phyloP scores from a whole-genome alignment of 345 rosid species.

The Boechera stricta region DNA sequence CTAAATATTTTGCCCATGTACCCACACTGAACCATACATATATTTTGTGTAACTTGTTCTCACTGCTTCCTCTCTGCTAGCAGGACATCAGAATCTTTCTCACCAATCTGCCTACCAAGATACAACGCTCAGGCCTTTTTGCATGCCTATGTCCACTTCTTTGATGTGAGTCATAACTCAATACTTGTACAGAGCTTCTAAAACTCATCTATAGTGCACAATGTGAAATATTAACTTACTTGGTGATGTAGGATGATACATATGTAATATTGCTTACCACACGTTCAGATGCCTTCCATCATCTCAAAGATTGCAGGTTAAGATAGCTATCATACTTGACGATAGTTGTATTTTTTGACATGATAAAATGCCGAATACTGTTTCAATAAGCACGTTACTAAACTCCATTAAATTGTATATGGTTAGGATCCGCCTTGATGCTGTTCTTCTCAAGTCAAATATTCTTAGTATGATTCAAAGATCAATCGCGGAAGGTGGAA shows the following conservation, averaged over 20 bases:
- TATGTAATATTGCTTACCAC: conserved; percentile 93
- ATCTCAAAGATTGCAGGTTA: conserved; percentile 98
- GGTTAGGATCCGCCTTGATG: conserved; percentile 77
- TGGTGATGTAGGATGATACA: conserved; percentile 75
- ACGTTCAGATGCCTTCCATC: conserved; percentile 93
- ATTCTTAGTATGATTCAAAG: conserved; percentile 89
- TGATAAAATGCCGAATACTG: neutral
- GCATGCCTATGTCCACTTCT: conserved; percentile 92
- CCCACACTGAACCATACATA: neutral
- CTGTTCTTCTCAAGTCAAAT: conserved; percentile 81
- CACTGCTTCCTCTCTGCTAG: conserved; percentile 29
- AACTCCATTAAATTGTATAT: conserved; percentile 29
- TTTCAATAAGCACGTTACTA: neutral
- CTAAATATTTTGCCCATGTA: conserved; percentile 1
- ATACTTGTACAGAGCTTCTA: conserved; percentile 9
- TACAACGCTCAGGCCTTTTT: conserved; percentile 95
- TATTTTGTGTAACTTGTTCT: conserved; percentile 24
- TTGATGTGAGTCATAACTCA: conserved; percentile 74
- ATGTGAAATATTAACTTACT: conserved; percentile 13
- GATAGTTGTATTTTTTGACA: conserved; percentile 1
- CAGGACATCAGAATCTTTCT: conserved; percentile 98
- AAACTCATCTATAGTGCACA: conserved; percentile 5
- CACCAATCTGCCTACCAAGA: conserved; percentile 98
- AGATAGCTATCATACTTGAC: neutral
- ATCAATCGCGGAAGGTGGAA: conserved; percentile 89